Conservation (phyloP, 148 eudicot genomes). For the Amaranthus hypochondriacus region DNA sequence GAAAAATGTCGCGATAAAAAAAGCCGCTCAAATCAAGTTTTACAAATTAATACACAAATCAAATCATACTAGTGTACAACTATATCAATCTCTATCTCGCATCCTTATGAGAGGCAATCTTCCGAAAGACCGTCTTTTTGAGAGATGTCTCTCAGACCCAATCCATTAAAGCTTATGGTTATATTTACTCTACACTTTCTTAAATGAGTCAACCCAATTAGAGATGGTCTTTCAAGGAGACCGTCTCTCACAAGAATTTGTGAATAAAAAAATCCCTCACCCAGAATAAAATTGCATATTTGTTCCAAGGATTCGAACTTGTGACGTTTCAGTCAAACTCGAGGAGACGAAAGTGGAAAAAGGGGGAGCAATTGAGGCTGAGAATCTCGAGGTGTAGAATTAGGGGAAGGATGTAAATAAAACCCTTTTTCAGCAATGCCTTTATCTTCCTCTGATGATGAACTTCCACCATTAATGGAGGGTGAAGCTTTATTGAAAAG, state of each 20-base stretch:
- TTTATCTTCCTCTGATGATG: constrained; percentile 51
- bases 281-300: not conserved
- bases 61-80: not conserved
- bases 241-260: not conserved
- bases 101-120: not conserved
- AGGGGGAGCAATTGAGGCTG: constrained; percentile 61
- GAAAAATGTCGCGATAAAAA: too few relatives aligned
- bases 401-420: constrained; percentile 66
- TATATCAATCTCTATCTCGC: not conserved
- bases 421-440: constrained; percentile 77
- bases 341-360: constrained; percentile 71
- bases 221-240: too few relatives aligned
- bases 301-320: constrained; percentile 22
- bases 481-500: constrained; percentile 42
- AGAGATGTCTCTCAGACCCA: too few relatives aligned
- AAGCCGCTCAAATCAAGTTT: not conserved
- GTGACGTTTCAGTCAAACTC: constrained; percentile 14
- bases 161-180: too few relatives aligned
- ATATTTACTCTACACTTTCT: not conserved
- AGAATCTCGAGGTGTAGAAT: constrained; percentile 31
- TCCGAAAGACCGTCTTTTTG: too few relatives aligned
- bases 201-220: not conserved
- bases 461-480: constrained; percentile 16
- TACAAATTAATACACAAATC: constrained; percentile 4
- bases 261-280: not conserved